phyloP scores from a whole-genome alignment of 179 eudicot species.

The Drosera spatulata region DNA sequence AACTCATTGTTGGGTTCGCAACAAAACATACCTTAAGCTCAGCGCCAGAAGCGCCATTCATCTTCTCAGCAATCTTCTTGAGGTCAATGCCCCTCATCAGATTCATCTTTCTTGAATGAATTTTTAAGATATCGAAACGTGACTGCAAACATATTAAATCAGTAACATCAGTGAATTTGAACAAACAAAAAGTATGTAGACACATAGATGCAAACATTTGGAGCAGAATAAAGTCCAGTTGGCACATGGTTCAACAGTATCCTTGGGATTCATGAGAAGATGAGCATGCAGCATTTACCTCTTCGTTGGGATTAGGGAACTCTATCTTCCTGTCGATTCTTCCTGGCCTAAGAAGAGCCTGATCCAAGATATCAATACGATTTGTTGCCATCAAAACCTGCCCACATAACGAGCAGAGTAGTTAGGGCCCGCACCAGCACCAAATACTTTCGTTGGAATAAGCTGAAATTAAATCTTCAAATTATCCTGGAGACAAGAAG shows the following conservation, averaged over 20 bases:
- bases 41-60: conserved; percentile 98
- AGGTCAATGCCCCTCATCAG: conserved; percentile 95
- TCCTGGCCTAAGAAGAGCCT: conserved; percentile 95
- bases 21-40: conserved; percentile 63
- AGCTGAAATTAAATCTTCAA: background rate
- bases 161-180: background rate
- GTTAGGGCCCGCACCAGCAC: background rate
- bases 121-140: conserved; percentile 87
- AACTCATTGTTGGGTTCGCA: background rate
- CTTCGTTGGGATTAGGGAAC: conserved; percentile 90
- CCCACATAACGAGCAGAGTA: background rate
- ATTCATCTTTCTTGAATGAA: conserved; percentile 94
- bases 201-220: too few relatives aligned
- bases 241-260: background rate
- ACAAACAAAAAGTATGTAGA: background rate
- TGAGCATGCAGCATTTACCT: conserved; percentile 19
- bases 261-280: background rate
- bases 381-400: conserved; percentile 96
- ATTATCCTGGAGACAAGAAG: background rate
- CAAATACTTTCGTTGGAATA: background rate
- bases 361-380: conserved; percentile 84
- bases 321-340: conserved; percentile 94
- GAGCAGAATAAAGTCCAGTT: too few relatives aligned
- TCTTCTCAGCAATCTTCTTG: conserved; percentile 93
- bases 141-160: conserved; percentile 50